Conservation (phyloP, 2,329 filamentous ascomycete genomes). For the Cladobotryum mycophilum region DNA sequence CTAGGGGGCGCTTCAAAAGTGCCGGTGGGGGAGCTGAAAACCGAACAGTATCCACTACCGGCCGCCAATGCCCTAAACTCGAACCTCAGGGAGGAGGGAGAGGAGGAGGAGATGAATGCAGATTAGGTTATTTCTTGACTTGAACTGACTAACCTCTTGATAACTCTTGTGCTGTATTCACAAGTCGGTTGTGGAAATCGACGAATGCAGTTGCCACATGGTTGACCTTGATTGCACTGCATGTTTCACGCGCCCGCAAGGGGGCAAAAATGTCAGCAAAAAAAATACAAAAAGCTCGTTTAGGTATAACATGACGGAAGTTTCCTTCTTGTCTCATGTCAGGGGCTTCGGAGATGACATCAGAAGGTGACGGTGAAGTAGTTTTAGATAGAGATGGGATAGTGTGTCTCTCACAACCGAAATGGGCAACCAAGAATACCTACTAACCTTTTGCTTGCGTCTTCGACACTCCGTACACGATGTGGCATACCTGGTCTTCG, state of each 20-base stretch:
- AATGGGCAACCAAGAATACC: neutral
- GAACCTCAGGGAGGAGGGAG: neutral
- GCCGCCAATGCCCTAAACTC: conserved; percentile 5
- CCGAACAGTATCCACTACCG: conserved; percentile 4
- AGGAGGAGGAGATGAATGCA: neutral
- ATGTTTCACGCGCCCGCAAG: neutral
- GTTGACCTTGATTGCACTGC: conserved; percentile 49
- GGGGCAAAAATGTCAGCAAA: neutral
- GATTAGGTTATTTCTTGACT: neutral
- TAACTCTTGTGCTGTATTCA: conserved; percentile 31
- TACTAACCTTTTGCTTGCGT: conserved; percentile 44
- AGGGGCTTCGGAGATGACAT: conserved; percentile 7
- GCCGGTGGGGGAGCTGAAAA: neutral
- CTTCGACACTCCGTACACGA: conserved; percentile 47
- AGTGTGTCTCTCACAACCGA: neutral
- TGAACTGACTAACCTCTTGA: conserved; percentile 8
- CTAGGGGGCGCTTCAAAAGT: conserved; percentile 5
- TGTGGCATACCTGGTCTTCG: conserved; percentile 25
- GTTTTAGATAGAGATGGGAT: neutral
- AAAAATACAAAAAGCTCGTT: neutral
- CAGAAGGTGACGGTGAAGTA: neutral
- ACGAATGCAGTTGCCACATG: conserved; percentile 47
- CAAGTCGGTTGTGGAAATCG: conserved; percentile 47
- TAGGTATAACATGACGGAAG: neutral
- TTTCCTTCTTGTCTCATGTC: neutral